Percentiles rank a stretch among this genome's conserved stretches.
Evolutionary conservation across 2,329 filamentous ascomycete genomes (phyloP).

Genomic region (Colletotrichum neosansevieriae): DNA sequence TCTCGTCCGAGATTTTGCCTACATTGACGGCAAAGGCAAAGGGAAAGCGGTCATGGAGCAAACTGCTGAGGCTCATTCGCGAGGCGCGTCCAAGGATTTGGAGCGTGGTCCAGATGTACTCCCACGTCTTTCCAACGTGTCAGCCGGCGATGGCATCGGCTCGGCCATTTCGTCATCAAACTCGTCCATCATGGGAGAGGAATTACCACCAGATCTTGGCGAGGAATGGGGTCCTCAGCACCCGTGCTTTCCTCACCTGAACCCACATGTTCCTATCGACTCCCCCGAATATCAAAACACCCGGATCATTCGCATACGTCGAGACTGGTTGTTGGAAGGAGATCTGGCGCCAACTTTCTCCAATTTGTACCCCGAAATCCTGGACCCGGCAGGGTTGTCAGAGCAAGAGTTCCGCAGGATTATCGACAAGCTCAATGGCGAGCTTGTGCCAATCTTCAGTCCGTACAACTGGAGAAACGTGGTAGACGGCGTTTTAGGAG

Average conservation of each 20-base stretch:
- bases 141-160: conserved; percentile 64
- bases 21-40: conserved; percentile 64
- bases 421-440: conserved; percentile 84
- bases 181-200: conserved; percentile 73
- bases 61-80: conserved; percentile 50
- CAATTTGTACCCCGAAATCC: conserved; percentile 94
- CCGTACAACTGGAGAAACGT: conserved; percentile 83
- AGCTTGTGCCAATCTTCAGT: conserved; percentile 81
- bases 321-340: conserved; percentile 91
- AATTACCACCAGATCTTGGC: conserved; percentile 74
- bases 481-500: conserved; percentile 81
- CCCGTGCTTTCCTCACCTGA: conserved; percentile 93
- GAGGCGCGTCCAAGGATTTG: conserved; percentile 63
- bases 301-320: conserved; percentile 88
- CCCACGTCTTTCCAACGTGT: conserved; percentile 61
- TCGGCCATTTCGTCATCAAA: conserved; percentile 68
- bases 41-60: conserved; percentile 61
- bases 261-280: conserved; percentile 86
- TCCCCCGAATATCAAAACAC: conserved; percentile 82
- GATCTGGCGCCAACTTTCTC: conserved; percentile 94
- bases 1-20: conserved; percentile 31
- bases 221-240: conserved; percentile 94
- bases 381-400: conserved; percentile 83
- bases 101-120: conserved; percentile 64
- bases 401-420: conserved; percentile 89